Percentiles rank a stretch among this genome's conserved stretches.
Conservation (phyloP, 2,329 filamentous ascomycete genomes). For the Aspergillus oerlinghausenensis region DNA sequence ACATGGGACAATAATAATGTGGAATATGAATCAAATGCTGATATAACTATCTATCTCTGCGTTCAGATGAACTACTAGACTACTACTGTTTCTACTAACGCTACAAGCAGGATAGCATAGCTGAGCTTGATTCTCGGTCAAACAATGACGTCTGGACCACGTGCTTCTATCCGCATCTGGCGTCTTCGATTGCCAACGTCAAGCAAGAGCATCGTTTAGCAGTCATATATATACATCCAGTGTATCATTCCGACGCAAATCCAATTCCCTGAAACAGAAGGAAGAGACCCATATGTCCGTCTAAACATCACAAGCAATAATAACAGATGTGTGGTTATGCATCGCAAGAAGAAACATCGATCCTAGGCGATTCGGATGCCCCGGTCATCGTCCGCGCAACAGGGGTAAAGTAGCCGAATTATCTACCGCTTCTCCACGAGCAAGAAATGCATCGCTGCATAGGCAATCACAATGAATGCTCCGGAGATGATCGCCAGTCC, state of each 20-base stretch:
- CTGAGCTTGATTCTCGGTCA: not conserved
- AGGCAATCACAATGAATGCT: conserved; percentile 81
- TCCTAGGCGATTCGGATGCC: not conserved
- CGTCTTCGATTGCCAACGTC: conserved; percentile 4
- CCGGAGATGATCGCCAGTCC: conserved; percentile 78
- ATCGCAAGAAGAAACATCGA: conserved; percentile 1
- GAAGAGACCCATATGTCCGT: not conserved
- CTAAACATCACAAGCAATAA: not conserved
- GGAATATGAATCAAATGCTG: not conserved
- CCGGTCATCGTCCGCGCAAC: not conserved
- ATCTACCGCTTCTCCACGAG: conserved; percentile 72
- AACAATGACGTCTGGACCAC: conserved; percentile 16
- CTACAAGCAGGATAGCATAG: not conserved
- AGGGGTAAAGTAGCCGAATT: not conserved
- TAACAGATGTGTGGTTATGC: conserved; percentile 1
- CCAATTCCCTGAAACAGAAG: not conserved
- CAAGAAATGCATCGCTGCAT: conserved; percentile 86
- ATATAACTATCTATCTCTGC: not conserved
- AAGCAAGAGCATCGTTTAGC: not conserved
- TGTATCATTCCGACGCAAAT: not conserved
- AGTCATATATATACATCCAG: not conserved
- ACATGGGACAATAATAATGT: too few relatives aligned
- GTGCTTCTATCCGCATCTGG: conserved; percentile 16
- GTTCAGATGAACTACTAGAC: not conserved
- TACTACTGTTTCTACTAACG: not conserved